Evolutionary conservation across 139 green algal genomes (phyloP).

Genomic region (Nannochloris sp.): DNA sequence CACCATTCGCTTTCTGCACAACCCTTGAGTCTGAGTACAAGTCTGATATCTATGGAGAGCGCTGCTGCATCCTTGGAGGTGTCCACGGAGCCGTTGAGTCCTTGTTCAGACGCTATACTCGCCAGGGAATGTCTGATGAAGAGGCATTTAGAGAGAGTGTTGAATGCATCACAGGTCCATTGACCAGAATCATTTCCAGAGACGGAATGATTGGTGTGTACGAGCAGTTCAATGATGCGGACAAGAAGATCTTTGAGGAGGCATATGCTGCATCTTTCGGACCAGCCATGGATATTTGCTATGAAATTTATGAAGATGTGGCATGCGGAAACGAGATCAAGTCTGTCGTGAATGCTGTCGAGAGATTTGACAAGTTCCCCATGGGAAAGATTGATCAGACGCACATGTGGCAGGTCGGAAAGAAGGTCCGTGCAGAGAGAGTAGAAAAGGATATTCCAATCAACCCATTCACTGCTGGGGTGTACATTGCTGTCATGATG

Average conservation of each 20-base stretch:
- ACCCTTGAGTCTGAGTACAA: constrained; percentile 99
- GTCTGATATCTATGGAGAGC: constrained; percentile 98
- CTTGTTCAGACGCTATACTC: constrained; percentile 87
- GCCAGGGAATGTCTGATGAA: constrained; percentile 76
- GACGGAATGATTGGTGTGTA: constrained; percentile 97
- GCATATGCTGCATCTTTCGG: constrained; percentile 83
- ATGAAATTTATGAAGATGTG: constrained; percentile 98
- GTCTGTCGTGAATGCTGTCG: constrained; percentile 84
- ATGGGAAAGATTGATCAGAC: constrained; percentile 99
- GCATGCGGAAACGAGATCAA: constrained; percentile 97
- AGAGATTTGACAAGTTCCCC: constrained; percentile 89
- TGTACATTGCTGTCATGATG: constrained; percentile 99
- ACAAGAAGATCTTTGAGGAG: constrained; percentile 79
- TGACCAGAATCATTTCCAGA: constrained; percentile 87
- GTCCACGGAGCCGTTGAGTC: constrained; percentile 98
- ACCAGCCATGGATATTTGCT: constrained; percentile 94
- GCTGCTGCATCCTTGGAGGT: constrained; percentile 91
- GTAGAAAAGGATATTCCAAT: constrained; percentile 84
- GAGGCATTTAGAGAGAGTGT: constrained; percentile 94
- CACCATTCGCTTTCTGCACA: constrained; percentile 95
- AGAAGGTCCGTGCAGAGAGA: constrained; percentile 68
- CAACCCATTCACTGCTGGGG: constrained; percentile 97
- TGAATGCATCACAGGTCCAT: constrained; percentile 95
- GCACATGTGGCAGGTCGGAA: constrained; percentile 92
- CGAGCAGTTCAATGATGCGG: constrained; percentile 61